Conservation (phyloP, 1,284 basidiomycete genomes). For the Pseudomicrostroma phylloplanum region DNA sequence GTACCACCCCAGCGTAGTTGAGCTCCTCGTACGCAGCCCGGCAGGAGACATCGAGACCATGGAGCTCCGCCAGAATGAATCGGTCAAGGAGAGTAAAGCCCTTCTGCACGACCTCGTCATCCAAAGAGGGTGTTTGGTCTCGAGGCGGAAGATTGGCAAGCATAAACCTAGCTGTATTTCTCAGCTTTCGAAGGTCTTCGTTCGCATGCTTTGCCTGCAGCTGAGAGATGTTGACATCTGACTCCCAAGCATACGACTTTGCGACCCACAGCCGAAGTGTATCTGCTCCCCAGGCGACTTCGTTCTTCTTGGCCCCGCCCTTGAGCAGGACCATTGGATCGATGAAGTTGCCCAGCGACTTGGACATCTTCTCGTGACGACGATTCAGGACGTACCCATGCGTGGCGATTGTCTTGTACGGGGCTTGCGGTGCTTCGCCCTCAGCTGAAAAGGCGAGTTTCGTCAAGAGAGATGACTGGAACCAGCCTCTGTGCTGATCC, state of each 20-base stretch:
- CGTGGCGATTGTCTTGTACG: conserved; percentile 78
- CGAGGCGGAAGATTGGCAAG: conserved; percentile 62
- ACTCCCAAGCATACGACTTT: conserved; percentile 73
- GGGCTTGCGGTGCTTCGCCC: conserved; percentile 52
- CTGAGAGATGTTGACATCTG: conserved; percentile 78
- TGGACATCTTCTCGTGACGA: conserved; percentile 94
- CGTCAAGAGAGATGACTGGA: conserved; percentile 89
- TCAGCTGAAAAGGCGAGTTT: conserved; percentile 57
- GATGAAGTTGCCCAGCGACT: conserved; percentile 85
- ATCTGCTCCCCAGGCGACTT: conserved; percentile 78
- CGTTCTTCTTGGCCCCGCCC: conserved; percentile 63
- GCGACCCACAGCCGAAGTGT: conserved; percentile 86
- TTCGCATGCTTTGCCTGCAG: conserved; percentile 70
- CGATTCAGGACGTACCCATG: conserved; percentile 96
- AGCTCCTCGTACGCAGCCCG: conserved; percentile 66
- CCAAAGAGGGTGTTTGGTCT: not conserved
- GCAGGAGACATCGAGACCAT: conserved; percentile 64
- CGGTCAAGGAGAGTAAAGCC: conserved; percentile 47
- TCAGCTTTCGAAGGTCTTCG: conserved; percentile 75
- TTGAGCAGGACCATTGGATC: conserved; percentile 74
- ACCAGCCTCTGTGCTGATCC: conserved; percentile 98
- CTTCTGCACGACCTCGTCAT: conserved; percentile 33
- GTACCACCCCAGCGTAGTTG: conserved; percentile 65
- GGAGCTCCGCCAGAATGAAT: conserved; percentile 79
- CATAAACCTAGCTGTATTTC: conserved; percentile 83